Base-by-base conservation (phyloP, 2,329 filamentous ascomycete genomes). In the Cladorrhinum sp. region DNA sequence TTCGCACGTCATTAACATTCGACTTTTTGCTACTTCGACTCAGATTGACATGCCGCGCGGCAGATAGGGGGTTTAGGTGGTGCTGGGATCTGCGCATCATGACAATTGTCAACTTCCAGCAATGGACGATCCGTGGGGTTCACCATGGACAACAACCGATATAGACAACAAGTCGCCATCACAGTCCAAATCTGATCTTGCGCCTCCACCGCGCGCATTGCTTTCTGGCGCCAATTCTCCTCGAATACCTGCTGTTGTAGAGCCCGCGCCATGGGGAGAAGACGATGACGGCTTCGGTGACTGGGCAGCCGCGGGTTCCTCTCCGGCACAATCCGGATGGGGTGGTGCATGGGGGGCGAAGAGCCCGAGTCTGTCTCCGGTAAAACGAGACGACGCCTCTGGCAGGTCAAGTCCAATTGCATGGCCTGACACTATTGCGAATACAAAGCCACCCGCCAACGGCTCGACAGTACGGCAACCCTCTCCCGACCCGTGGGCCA, bases 91-190 rank as follows among this genome's bases (percentile, higher is more conserved):
- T 25, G 57, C 61, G 54, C 62, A 67, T 55, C 62, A 69, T 69
- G 67, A 69, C 50, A 62, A 62, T 61, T 61, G 61, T 61, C 60
- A 58, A 61, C 50, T 53, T 27, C 57, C 71, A 75, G 70, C 65
- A 45, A 86, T 86, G 83, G 83, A 86, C 72, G 82, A 86, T 82
- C 83, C 83, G 68, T 86, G 83, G 83, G 81, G 80, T 73, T 85
- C 82, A 67, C 83, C 83, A 73, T 85, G 83, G 83, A 78, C 79
- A 62, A 76, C 76, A 61, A 70, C 75, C 70, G 72, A 81, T 67
- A 70, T 75, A 70, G 72, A 72, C 50, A 64, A 66, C 25, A 67
- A 70, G 24, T 64, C 65, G 13, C 65, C 71, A 16, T 72, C 71
- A 45, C 70, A 72, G 20, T 66, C 71, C 38, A 73, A 72, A 55